A percentile compares a stretch with the other conserved stretches of the same genome.
These are phyloP conservation scores for Entelexis sorbosivorans DNA, from an alignment of 1,139 yeast genomes.

Conservation along the genomic window DNA sequence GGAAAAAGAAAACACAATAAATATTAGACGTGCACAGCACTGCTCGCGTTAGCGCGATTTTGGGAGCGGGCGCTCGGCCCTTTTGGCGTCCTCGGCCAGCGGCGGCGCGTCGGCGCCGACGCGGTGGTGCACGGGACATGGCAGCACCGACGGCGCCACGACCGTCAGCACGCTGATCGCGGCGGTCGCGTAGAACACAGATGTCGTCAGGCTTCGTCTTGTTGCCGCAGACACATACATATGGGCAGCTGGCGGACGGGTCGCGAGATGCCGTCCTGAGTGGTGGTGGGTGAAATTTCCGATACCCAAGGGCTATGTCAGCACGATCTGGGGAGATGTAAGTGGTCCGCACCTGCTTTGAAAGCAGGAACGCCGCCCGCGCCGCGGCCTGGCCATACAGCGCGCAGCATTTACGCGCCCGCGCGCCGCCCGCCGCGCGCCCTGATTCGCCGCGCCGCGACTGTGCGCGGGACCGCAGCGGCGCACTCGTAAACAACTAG, in stretches of 20 bases:
- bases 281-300: background rate
- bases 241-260: background rate
- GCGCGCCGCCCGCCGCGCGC: too few relatives aligned
- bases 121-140: slow-evolving; percentile 57
- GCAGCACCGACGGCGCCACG: slow-evolving; percentile 52
- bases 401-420: background rate
- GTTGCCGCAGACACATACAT: slow-evolving; percentile 24
- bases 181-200: slow-evolving; percentile 65
- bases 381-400: background rate
- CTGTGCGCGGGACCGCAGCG: too few relatives aligned
- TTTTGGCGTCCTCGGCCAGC: background rate
- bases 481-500: too few relatives aligned
- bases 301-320: background rate
- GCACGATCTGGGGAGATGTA: slow-evolving; percentile 3
- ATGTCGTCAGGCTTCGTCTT: slow-evolving; percentile 39
- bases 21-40: background rate
- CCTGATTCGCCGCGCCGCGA: too few relatives aligned
- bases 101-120: slow-evolving; percentile 26
- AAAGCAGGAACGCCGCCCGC: background rate
- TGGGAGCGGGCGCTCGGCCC: slow-evolving; percentile 6
- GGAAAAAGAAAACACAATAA: background rate
- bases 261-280: background rate
- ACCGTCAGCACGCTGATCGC: slow-evolving; percentile 60
- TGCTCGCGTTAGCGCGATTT: background rate
- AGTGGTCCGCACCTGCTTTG: background rate